A percentile compares a stretch with the other conserved stretches of the same genome.
Evolutionary conservation across 176 grass and related monocot species (phyloP).

Genomic region (Musa itinerans): DNA sequence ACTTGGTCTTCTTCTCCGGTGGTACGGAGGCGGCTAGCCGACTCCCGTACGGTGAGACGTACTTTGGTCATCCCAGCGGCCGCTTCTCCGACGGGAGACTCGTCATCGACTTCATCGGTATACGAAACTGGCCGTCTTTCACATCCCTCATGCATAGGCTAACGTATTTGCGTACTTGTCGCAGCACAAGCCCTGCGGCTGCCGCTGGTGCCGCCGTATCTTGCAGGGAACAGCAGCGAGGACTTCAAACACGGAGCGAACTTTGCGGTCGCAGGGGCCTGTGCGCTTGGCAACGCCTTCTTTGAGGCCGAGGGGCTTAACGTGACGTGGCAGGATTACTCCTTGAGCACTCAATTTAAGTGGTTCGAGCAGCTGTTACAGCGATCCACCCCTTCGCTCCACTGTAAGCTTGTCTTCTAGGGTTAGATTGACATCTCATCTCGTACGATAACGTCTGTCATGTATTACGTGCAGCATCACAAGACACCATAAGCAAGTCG

Average conservation of each 20-base stretch:
- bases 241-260: not conserved
- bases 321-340: not conserved
- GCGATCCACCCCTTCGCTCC: not conserved
- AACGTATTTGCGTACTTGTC: not conserved
- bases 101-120: conserved; percentile 16
- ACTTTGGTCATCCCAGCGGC: conserved; percentile 1
- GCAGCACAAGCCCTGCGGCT: conserved; percentile 14
- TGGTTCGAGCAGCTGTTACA: not conserved
- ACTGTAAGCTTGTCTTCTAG: not conserved
- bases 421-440: too few relatives aligned
- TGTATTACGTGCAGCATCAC: not conserved
- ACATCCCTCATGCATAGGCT: not conserved
- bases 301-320: not conserved
- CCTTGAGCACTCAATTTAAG: not conserved
- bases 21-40: not conserved
- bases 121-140: not conserved
- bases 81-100: conserved; percentile 10
- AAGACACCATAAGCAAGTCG: not conserved
- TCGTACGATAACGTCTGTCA: too few relatives aligned
- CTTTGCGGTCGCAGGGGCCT: conserved; percentile 5
- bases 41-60: conserved; percentile 10
- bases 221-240: not conserved
- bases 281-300: conserved; percentile 2
- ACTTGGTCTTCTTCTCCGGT: not conserved
- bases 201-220: conserved; percentile 16